Percentiles rank a stretch among this genome's conserved stretches.
Conservation (phyloP, 805 yeast species). For the Teunomyces kruisii region DNA sequence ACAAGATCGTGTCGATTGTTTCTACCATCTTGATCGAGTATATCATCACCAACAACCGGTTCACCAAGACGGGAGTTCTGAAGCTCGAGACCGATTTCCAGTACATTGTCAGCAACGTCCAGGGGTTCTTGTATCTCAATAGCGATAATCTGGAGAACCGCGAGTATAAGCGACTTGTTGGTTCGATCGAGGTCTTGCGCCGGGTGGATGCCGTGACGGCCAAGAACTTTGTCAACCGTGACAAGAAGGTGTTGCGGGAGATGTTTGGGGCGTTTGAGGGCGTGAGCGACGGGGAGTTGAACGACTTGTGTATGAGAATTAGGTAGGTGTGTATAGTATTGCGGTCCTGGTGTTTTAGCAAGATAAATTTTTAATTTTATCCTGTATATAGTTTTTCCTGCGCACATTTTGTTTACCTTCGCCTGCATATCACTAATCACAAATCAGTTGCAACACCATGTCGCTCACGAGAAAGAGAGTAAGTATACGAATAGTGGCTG, state of each 20-base stretch:
- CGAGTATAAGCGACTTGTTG: slow-evolving; percentile 21
- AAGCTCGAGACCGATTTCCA: slow-evolving; percentile 34
- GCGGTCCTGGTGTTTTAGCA: neutral
- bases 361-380: no score
- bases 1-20: slow-evolving; percentile 25
- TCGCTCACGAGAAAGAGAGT: slow-evolving; percentile 26
- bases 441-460: slow-evolving; percentile 13
- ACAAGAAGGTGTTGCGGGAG: slow-evolving; percentile 7
- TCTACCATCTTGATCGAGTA: slow-evolving; percentile 34
- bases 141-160: slow-evolving; percentile 3
- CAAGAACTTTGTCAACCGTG: slow-evolving; percentile 13
- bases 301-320: slow-evolving; percentile 27
- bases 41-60: slow-evolving; percentile 39
- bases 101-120: slow-evolving; percentile 17
- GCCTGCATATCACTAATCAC: neutral
- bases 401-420: neutral
- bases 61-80: slow-evolving; percentile 29
- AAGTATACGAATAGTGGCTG: slow-evolving; percentile 11
- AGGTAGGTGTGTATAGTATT: slow-evolving; percentile 10
- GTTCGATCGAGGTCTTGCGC: slow-evolving; percentile 28
- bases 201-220: slow-evolving; percentile 24
- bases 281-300: slow-evolving; percentile 19
- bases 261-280: slow-evolving; percentile 14
- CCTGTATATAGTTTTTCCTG: no score
- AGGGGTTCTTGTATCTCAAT: slow-evolving; percentile 17